Conservation (phyloP, 2,329 filamentous ascomycete genomes). For the Cylindrodendrum hubeiense region DNA sequence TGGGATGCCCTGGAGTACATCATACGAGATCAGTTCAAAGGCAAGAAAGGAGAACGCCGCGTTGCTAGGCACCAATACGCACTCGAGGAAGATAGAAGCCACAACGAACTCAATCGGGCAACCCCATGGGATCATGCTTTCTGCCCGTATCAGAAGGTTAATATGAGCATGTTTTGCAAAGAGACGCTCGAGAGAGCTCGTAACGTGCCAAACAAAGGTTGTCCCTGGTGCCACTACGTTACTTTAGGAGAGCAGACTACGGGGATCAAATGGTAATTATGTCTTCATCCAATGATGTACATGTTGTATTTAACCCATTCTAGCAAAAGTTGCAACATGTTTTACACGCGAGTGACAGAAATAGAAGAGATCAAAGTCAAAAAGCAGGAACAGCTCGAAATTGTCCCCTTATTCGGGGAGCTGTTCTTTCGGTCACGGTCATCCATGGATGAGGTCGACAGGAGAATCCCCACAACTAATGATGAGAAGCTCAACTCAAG, state of each 20-base stretch:
- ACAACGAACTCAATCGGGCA: neutral
- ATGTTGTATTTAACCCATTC: neutral
- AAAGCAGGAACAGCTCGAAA: neutral
- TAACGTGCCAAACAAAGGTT: neutral
- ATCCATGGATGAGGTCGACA: too few species aligned
- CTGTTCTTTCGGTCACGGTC: neutral
- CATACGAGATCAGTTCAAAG: neutral
- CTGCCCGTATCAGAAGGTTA: neutral
- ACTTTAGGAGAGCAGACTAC: neutral
- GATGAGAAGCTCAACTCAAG: too few species aligned
- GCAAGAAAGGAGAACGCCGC: neutral
- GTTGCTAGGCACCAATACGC: neutral
- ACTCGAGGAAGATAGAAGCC: neutral
- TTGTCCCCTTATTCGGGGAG: neutral
- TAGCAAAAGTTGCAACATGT: constrained; percentile 1
- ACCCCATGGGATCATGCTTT: neutral
- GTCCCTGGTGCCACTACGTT: neutral
- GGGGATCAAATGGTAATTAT: neutral
- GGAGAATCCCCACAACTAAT: too few species aligned
- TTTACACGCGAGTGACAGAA: neutral
- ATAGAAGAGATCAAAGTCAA: neutral
- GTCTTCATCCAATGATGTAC: neutral
- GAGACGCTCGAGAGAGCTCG: neutral
- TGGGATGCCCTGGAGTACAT: constrained; percentile 3
- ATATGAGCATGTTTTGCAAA: constrained; percentile 8